Conservation (phyloP, 345 rosid genomes). For the Odontarrhena argentea region DNA sequence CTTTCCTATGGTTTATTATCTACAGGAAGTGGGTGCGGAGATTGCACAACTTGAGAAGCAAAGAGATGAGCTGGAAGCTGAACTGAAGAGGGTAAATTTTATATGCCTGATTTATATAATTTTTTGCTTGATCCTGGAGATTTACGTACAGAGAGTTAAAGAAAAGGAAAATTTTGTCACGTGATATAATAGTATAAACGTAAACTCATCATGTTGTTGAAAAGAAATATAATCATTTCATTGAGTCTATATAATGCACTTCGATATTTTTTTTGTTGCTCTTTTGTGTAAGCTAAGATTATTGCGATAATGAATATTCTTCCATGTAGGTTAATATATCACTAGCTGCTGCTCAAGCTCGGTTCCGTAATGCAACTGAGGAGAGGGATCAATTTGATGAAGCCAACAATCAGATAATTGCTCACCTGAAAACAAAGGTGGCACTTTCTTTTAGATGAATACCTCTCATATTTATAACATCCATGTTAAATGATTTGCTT, state of each 20-base stretch:
- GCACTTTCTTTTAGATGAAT: conserved; percentile 12
- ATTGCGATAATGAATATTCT: conserved; percentile 26
- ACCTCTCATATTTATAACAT: conserved; percentile 16
- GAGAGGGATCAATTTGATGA: conserved; percentile 95
- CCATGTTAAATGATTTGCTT: conserved; percentile 24
- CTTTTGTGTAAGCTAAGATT: conserved; percentile 8
- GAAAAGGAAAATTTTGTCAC: not conserved
- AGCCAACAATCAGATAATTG: conserved; percentile 85
- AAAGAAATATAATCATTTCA: not conserved
- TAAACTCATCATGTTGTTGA: not conserved
- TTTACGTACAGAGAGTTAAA: conserved; percentile 7
- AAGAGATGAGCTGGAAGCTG: conserved; percentile 90
- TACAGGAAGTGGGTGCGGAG: conserved; percentile 85
- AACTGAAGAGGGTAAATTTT: conserved; percentile 69
- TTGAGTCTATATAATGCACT: not conserved
- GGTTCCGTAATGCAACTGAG: conserved; percentile 73
- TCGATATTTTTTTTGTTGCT: not conserved
- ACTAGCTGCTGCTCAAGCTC: conserved; percentile 86
- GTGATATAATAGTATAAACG: not conserved
- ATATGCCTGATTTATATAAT: conserved; percentile 28
- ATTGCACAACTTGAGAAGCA: conserved; percentile 72
- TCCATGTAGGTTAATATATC: conserved; percentile 74
- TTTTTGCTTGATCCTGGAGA: conserved; percentile 18
- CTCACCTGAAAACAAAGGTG: conserved; percentile 85
- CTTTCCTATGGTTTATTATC: conserved; percentile 21